Evolutionary conservation across 768 basidiomycete species (phyloP), one percentile per base, ranked within the genome.

Genomic region (Nidularia pulvinata): DNA sequence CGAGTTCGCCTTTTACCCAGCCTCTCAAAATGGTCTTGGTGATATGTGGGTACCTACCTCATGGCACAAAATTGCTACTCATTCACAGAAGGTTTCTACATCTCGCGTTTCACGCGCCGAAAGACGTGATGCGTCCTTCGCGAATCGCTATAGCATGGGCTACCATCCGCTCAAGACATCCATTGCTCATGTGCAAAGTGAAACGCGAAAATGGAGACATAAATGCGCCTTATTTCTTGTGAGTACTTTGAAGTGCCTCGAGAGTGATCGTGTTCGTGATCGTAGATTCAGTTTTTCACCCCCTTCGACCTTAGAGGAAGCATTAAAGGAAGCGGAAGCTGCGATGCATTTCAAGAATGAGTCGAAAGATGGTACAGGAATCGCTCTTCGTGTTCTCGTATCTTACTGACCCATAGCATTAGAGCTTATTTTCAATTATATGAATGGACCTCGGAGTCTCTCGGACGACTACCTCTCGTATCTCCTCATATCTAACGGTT

Each of bases 371-470:
- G 77, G 80, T 78, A 55, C 43, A 73, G n/a, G 49, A 50, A 37
- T 48, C 10, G 5, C 19, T 37, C 6, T 19, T 52, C 6, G 14
- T 1, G n/a, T n/a, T 16, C 33, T 14, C 44, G 14, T 44, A 37
- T 10, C 16, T 74, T 10, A 46, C 10, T 9, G 10, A 10, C 7
- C 9, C 22, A 19, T 10, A 7, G 19, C 10, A 11, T 7, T 22
- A 46, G 76, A 75, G 50, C 69, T 86, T 4, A 80, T 88, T 55
- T 72, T 78, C 36, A 55, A 61, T 1, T 87, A 86, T 60, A 76
- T 88, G 56, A 88, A 88, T 59, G 87, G 86, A 0, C 70, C 79
- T 1, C 79, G 86, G 9, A 77, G 77, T 0, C 71, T 89, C 19
- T 83, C 80, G 0, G 71, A 79, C 57, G 59, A 75, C 1, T 67